A percentile compares a stretch with the other conserved stretches of the same genome.
Evolutionary conservation across 75 land plant species (phyloP).

Genomic region (Pinus taeda): DNA sequence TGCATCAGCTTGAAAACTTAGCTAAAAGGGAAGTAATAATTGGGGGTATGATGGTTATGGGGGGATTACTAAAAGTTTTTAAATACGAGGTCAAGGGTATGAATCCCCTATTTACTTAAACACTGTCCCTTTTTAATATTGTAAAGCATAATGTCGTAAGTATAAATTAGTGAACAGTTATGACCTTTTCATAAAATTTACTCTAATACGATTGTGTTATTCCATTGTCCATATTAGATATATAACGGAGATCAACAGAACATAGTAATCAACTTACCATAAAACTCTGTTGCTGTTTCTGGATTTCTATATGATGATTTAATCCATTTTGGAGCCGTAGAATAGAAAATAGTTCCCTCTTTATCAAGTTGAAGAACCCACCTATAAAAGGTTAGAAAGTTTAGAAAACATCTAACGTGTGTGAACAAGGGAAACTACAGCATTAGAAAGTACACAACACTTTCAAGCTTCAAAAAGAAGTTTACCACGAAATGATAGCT

Average conservation of each 20-base stretch:
- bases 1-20: too few relatives aligned
- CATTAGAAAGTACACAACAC: background rate
- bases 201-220: too few relatives aligned
- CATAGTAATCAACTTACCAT: conserved; percentile 11
- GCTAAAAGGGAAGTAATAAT: too few relatives aligned
- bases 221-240: too few relatives aligned
- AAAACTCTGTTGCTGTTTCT: background rate
- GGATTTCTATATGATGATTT: conserved; percentile 4
- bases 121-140: too few relatives aligned
- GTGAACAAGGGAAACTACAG: background rate
- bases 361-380: conserved; percentile 93
- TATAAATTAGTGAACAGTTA: too few relatives aligned
- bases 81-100: too few relatives aligned
- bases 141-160: too few relatives aligned
- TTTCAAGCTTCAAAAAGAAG: background rate
- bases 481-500: conserved; percentile 90
- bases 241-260: conserved; percentile 3
- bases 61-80: too few relatives aligned
- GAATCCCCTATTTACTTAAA: too few relatives aligned
- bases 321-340: conserved; percentile 89
- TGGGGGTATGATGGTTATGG: too few relatives aligned
- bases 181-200: too few relatives aligned
- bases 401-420: background rate
- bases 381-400: conserved; percentile 35
- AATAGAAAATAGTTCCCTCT: conserved; percentile 77